Evolutionary conservation across 306 rosid species (phyloP).

Genomic region (Albizia julibrissin): DNA sequence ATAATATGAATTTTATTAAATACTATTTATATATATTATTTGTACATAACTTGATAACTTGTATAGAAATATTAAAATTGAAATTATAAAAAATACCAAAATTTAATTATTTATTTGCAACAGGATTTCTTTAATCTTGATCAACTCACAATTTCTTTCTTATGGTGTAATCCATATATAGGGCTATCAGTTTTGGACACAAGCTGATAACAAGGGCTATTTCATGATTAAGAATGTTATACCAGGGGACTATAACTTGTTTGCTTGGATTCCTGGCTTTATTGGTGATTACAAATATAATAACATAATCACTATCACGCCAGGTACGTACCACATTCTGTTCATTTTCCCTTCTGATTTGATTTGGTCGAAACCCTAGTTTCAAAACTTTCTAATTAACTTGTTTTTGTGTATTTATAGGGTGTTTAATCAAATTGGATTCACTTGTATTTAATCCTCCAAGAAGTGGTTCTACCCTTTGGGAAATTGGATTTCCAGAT

Average conservation of each 20-base stretch:
- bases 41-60: too few species aligned
- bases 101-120: too few species aligned
- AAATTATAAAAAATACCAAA: too few species aligned
- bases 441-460: slow-evolving; percentile 54
- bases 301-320: slow-evolving; percentile 43
- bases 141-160: slow-evolving; percentile 35
- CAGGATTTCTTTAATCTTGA: too few species aligned
- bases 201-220: slow-evolving; percentile 52
- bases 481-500: slow-evolving; percentile 94
- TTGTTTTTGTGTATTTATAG: slow-evolving; percentile 35
- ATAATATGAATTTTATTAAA: too few species aligned
- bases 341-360: background rate
- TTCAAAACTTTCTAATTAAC: slow-evolving; percentile 4
- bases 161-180: slow-evolving; percentile 8
- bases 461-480: slow-evolving; percentile 75
- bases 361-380: background rate
- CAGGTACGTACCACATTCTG: slow-evolving; percentile 37
- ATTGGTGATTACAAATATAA: slow-evolving; percentile 75
- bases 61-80: too few species aligned
- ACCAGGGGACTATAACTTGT: slow-evolving; percentile 74
- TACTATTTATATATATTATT: too few species aligned
- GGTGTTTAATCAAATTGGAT: slow-evolving; percentile 38
- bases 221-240: slow-evolving; percentile 58
- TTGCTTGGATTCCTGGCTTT: slow-evolving; percentile 78
- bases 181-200: slow-evolving; percentile 95